These are phyloP conservation scores for Candida sanyaensis DNA, from an alignment of 1,139 yeast species.

Conservation along the genomic window DNA sequence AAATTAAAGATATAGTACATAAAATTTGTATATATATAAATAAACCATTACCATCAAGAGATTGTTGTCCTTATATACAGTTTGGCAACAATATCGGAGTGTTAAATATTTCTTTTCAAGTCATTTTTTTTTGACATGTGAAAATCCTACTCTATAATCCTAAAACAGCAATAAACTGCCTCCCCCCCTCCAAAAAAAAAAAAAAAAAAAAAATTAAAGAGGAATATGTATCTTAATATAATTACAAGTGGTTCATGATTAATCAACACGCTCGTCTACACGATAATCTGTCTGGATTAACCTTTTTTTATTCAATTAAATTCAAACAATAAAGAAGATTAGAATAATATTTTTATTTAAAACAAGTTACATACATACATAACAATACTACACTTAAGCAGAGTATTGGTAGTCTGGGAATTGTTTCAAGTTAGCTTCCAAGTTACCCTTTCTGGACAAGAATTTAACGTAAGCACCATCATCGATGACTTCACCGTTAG, in stretches of 20 bases:
- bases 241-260: neutral
- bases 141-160: neutral
- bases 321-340: neutral
- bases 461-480: slow-evolving; percentile 99
- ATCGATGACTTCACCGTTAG: slow-evolving; percentile 97
- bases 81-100: too few species aligned
- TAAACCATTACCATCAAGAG: too few species aligned
- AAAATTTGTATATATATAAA: too few species aligned
- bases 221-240: neutral
- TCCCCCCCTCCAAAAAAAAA: too few species aligned
- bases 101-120: too few species aligned
- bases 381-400: slow-evolving; percentile 27
- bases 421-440: slow-evolving; percentile 86
- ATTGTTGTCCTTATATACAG: too few species aligned
- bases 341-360: neutral
- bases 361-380: neutral
- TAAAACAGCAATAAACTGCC: neutral
- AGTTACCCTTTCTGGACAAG: slow-evolving; percentile 94
- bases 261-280: too few species aligned
- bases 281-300: too few species aligned
- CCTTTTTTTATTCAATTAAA: too few species aligned
- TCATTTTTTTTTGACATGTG: too few species aligned
- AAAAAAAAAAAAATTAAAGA: neutral
- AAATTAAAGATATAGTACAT: too few species aligned
- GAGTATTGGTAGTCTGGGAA: slow-evolving; percentile 89